Evolutionary conservation across 1,139 yeast species (phyloP).

Genomic region (Kodamaea derodonti): DNA sequence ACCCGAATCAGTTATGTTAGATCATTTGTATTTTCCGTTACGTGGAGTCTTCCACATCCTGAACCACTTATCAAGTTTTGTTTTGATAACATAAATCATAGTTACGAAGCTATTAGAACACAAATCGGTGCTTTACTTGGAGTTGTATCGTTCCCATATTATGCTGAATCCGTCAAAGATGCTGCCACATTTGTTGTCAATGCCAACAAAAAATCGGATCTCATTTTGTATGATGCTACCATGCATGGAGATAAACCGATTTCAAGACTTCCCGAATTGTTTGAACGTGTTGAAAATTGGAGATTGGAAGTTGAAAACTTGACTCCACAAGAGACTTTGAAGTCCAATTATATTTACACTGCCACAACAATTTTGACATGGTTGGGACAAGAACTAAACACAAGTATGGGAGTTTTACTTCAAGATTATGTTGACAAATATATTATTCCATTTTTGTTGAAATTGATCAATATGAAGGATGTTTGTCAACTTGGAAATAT

Average conservation of each 20-base stretch:
- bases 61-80: slow-evolving; percentile 47
- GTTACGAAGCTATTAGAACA: slow-evolving; percentile 73
- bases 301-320: slow-evolving; percentile 31
- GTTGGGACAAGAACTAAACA: slow-evolving; percentile 38
- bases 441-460: slow-evolving; percentile 69
- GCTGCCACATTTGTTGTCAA: slow-evolving; percentile 41
- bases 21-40: slow-evolving; percentile 50
- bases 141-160: slow-evolving; percentile 50
- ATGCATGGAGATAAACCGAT: slow-evolving; percentile 21
- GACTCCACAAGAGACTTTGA: slow-evolving; percentile 44
- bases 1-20: slow-evolving; percentile 58
- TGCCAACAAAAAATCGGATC: slow-evolving; percentile 24
- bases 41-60: slow-evolving; percentile 57
- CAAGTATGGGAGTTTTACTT: slow-evolving; percentile 40
- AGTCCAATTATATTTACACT: slow-evolving; percentile 44
- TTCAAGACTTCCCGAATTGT: slow-evolving; percentile 28
- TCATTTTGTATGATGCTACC: slow-evolving; percentile 23
- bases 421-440: slow-evolving; percentile 34
- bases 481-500: slow-evolving; percentile 73
- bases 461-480: slow-evolving; percentile 69
- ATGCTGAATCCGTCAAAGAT: slow-evolving; percentile 45
- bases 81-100: slow-evolving; percentile 49
- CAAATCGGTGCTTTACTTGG: slow-evolving; percentile 67
- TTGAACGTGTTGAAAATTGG: slow-evolving; percentile 43
- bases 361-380: slow-evolving; percentile 45